These are phyloP conservation scores for Curvularia verruculosa DNA, from an alignment of 2,329 filamentous ascomycete species.

Conservation along the genomic window DNA sequence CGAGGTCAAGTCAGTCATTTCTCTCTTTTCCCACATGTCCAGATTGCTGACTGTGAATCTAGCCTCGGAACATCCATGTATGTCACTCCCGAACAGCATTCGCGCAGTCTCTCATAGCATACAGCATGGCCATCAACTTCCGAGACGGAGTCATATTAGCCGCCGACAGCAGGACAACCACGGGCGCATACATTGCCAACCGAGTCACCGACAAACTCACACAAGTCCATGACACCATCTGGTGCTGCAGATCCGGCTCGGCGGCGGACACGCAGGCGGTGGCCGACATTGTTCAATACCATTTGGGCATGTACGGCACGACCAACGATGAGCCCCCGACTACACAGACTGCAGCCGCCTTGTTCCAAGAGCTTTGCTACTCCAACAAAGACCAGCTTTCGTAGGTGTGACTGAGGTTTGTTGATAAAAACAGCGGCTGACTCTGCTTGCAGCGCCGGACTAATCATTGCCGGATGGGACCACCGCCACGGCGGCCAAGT, in stretches of 20 bases:
- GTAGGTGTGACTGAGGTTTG: constrained; percentile 59
- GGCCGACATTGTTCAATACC: constrained; percentile 96
- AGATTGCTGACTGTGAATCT: constrained; percentile 14
- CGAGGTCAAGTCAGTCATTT: constrained; percentile 85
- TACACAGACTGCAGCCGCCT: constrained; percentile 90
- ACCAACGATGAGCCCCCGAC: constrained; percentile 88
- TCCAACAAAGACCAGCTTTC: constrained; percentile 93
- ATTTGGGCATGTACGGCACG: constrained; percentile 90
- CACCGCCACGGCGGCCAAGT: constrained; percentile 94
- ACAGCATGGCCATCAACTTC: constrained; percentile 98
- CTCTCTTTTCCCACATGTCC: too few relatives aligned
- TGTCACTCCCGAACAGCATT: constrained; percentile 46
- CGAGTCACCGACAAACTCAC: constrained; percentile 99
- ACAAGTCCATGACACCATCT: constrained; percentile 97
- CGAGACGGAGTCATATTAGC: constrained; percentile 98
- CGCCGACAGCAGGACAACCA: constrained; percentile 96
- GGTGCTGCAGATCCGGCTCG: constrained; percentile 98
- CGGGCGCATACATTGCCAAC: constrained; percentile 97
- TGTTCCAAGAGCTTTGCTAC: constrained; percentile 99
- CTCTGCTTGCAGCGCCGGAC: constrained; percentile 71
- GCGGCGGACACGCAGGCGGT: constrained; percentile 98
- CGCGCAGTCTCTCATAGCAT: constrained; percentile 30
- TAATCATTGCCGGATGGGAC: constrained; percentile 99
- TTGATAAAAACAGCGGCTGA: constrained; percentile 22
- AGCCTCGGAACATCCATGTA: constrained; percentile 98